Base-by-base conservation (phyloP, 108 stramenopile species). In the Conticribra guillardii region DNA sequence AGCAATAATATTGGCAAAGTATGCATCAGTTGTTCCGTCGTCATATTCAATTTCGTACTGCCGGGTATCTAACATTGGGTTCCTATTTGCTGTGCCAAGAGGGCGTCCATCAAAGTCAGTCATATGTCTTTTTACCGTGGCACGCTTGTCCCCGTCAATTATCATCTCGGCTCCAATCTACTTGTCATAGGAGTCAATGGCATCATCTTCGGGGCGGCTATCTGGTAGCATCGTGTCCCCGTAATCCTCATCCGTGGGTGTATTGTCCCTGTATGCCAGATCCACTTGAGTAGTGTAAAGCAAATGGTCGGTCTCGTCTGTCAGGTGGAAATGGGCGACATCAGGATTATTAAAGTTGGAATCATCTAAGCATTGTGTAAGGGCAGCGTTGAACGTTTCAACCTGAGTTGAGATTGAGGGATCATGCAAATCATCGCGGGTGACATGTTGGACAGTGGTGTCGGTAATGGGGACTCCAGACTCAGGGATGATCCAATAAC, bases 401-500 rank as follows among this genome's bases (percentile, higher is more conserved):
- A 71, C 22, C 27, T 26, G 14, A 3, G 32, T 18, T 44, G 27
- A 19, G n/a, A 75, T 52, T 24, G 29, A 44, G 1, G 55, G 48
- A 0, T 48, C 48, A 11, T 30, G 15, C 24, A 64, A 16, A 2
- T 83, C 82, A 2, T 69, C 65, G 44, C 64, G 32, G 3, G 69
- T 61, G 16, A 81, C 47, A 23, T 60, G 79, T 29, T 71, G 65
- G 9, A 76, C 70, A 17, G 83, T 71, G 0, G 83, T 70, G 4
- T 75, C 45, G 0, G 67, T 27, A 9, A 81, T 17, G 1, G 73
- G 51, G 5, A 17, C 23, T 0, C 83, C 79, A 9, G 32, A 62
- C 0, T 31, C 53, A 2, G 67, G 67, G 0, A 81, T 55, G 0
- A 81, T 53, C 59, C 60, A 81, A 54, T 78, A 85, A 37, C 72